Conservation (phyloP, 23 red algal species). For the Gracilaria vermiculophylla region DNA sequence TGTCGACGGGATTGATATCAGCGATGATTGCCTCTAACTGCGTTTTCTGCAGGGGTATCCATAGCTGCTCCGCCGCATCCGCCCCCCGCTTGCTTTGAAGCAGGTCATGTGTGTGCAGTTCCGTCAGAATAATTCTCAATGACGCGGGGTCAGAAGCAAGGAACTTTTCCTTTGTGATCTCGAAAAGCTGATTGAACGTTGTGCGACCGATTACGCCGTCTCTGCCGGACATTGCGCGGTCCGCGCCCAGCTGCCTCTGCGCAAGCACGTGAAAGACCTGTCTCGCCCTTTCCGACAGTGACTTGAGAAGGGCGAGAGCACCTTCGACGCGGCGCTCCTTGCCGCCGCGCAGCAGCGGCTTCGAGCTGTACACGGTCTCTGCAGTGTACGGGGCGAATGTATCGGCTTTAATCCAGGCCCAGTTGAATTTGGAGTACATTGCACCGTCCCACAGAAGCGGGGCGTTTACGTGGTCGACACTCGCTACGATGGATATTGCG, state of each 20-base stretch:
- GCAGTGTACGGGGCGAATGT: conserved; percentile 68
- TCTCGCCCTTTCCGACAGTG: conserved; percentile 70
- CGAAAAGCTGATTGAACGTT: conserved; percentile 61
- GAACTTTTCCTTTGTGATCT: conserved; percentile 36
- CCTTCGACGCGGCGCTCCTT: conserved; percentile 63
- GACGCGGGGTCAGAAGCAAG: conserved; percentile 40
- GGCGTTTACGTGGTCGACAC: conserved; percentile 85
- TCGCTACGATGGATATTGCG: conserved; percentile 63
- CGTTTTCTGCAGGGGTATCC: conserved; percentile 43
- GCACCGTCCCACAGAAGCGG: conserved; percentile 74
- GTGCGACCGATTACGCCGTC: conserved; percentile 8
- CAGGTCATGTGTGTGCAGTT: conserved; percentile 60
- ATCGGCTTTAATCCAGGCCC: conserved; percentile 74
- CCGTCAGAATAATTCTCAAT: conserved; percentile 52
- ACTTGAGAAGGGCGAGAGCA: conserved; percentile 74
- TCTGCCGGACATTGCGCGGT: not conserved
- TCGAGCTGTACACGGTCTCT: conserved; percentile 58
- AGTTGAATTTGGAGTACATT: conserved; percentile 56
- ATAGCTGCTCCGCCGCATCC: conserved; percentile 61
- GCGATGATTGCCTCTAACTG: conserved; percentile 40
- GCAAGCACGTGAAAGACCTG: conserved; percentile 80
- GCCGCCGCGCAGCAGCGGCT: conserved; percentile 42
- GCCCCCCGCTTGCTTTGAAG: conserved; percentile 40
- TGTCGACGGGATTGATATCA: not conserved
- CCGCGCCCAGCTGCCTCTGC: conserved; percentile 30